phyloP scores from a whole-genome alignment of 805 yeast species.

The Pichia exigua region DNA sequence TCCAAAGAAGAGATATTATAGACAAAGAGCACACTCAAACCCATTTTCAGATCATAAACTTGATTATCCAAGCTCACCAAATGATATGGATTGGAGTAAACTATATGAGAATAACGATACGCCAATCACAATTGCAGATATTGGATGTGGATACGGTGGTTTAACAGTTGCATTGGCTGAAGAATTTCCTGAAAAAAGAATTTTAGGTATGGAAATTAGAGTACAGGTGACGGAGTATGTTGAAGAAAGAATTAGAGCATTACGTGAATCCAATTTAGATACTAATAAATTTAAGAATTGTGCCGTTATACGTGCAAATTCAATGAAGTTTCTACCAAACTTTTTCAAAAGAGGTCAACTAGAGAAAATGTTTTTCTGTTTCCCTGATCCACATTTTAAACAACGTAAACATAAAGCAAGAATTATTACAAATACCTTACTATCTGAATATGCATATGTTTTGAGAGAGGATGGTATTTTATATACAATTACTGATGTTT shows the following conservation, averaged over 20 bases:
- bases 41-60: constrained; percentile 93
- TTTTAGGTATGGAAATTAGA: constrained; percentile 94
- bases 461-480: constrained; percentile 79
- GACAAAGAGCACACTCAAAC: constrained; percentile 97
- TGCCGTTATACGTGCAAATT: constrained; percentile 86
- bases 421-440: constrained; percentile 81
- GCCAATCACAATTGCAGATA: constrained; percentile 80
- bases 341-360: constrained; percentile 79
- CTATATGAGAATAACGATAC: constrained; percentile 57
- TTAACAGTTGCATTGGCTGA: constrained; percentile 73
- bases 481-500: constrained; percentile 93
- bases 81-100: constrained; percentile 78
- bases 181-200: constrained; percentile 61
- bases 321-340: constrained; percentile 95
- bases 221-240: constrained; percentile 97
- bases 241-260: constrained; percentile 87
- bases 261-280: constrained; percentile 48
- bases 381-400: constrained; percentile 99
- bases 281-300: constrained; percentile 60
- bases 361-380: constrained; percentile 91
- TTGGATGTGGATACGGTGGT: constrained; percentile 98
- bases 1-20: constrained; percentile 80
- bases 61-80: constrained; percentile 79
- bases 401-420: constrained; percentile 96
- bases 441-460: constrained; percentile 88